Percentiles rank a stretch among this genome's conserved stretches.
Evolutionary conservation across 1,284 basidiomycete species (phyloP).

Genomic region (Cystobasidium pallidum): DNA sequence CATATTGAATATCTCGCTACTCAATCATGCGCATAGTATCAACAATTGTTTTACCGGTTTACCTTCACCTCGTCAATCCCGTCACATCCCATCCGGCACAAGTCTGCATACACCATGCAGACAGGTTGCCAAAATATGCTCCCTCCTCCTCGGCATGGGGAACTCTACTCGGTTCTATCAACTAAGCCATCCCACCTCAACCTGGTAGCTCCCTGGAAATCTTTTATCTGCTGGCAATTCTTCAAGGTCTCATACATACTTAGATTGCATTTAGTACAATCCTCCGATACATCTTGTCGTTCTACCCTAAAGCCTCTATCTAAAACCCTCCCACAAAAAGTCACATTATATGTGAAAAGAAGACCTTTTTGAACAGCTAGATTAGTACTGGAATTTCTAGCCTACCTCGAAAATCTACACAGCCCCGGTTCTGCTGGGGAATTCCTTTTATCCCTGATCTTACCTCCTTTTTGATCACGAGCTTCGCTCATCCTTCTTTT

Average conservation of each 20-base stretch:
- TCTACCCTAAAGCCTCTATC: neutral
- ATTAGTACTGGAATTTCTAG: neutral
- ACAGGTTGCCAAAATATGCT: neutral
- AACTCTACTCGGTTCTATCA: neutral
- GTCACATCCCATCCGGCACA: neutral
- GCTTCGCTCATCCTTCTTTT: neutral
- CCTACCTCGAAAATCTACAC: no score
- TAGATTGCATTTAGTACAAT: neutral
- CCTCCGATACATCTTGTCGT: constrained; percentile 2
- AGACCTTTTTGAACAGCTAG: neutral
- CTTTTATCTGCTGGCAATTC: neutral
- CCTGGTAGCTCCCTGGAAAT: neutral
- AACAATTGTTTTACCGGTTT: constrained; percentile 5
- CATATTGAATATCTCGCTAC: neutral
- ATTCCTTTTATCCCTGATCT: neutral
- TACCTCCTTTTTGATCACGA: neutral
- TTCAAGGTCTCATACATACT: neutral
- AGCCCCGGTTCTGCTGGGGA: neutral
- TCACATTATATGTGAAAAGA: neutral
- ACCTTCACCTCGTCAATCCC: constrained; percentile 18
- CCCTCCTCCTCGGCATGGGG: neutral
- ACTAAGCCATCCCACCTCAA: neutral
- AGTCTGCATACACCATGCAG: neutral
- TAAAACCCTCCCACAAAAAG: neutral
- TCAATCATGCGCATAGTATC: constrained; percentile 4